Base-by-base conservation (phyloP, 2,329 filamentous ascomycete species). In the Aureobasidium namibiae region DNA sequence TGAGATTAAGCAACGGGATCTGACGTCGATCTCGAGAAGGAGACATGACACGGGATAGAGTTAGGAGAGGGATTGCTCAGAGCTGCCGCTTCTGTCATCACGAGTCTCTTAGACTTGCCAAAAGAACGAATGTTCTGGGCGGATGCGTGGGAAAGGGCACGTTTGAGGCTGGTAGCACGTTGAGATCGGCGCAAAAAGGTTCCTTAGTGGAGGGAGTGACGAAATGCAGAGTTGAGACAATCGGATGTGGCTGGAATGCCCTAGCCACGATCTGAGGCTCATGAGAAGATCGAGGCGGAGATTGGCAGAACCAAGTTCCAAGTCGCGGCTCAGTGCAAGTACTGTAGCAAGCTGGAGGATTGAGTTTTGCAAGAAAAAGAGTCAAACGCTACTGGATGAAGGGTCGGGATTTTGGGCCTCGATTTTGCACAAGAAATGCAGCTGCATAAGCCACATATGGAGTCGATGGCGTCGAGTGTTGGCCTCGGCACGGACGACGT, bases 121-220 rank as follows among this genome's bases (percentile, higher is more conserved):
- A 42, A 38, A 9, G 23, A 10, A 14, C 4, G 7, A 21, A 33
- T 21, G n/a, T 18, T 24, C 3, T 26, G 7, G 29, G 8, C 21
- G 13, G 18, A 7, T 24, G 31, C 9, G 16, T 18, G 54, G 36
- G 21, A 34, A n/a, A 26, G 18, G 26, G 39, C 52, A 45, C 26
- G 54, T 42, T 29, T 24, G 54, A 39, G 34, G 54, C 23, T 48
- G 31, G 26, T 44, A 48, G 41, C 31, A 48, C 42, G 54, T 36
- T 46, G 29, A 26, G 54, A 57, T 46, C 42, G 31, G 14, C 54
- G 14, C 8, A 57, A 39, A 9, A 57, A 48, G 33, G 41, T 57
- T 57, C n/a, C 34, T 39, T 57, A 57, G 54, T 33, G 41, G 42
- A 9, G 33, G 54, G n/a, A 48, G 42, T 57, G 54, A 57, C 54